Conservation (phyloP, 2,329 filamentous ascomycete species). For the Salinomyces thailandicus region DNA sequence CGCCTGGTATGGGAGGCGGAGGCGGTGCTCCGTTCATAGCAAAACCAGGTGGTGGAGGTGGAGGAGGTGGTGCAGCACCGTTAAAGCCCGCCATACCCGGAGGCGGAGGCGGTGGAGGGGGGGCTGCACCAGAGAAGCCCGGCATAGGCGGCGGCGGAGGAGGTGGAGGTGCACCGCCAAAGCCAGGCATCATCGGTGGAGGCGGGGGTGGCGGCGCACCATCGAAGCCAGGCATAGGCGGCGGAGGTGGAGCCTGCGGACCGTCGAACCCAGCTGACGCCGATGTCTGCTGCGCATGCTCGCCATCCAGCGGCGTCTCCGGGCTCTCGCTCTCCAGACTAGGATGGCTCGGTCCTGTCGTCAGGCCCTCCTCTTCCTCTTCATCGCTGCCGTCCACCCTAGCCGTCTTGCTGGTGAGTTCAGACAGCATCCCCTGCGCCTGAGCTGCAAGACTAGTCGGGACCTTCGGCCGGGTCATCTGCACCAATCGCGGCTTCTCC, state of each 20-base stretch:
- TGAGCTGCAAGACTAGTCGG: constrained; percentile 46
- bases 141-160: constrained; percentile 39
- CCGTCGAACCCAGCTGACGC: constrained; percentile 23
- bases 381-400: constrained; percentile 63
- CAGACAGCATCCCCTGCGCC: constrained; percentile 49
- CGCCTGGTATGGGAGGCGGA: constrained; percentile 37
- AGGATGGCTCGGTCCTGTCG: constrained; percentile 64
- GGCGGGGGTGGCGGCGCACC: constrained; percentile 33
- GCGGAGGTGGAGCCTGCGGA: constrained; percentile 21
- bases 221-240: constrained; percentile 18
- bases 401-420: constrained; percentile 66
- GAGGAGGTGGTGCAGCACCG: constrained; percentile 34
- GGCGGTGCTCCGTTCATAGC: constrained; percentile 35
- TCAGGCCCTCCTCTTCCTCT: constrained; percentile 59
- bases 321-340: constrained; percentile 63
- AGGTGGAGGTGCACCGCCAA: constrained; percentile 32
- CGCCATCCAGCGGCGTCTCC: constrained; percentile 51
- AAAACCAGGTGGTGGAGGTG: constrained; percentile 38
- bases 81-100: constrained; percentile 34
- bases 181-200: constrained; percentile 37
- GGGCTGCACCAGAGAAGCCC: constrained; percentile 34
- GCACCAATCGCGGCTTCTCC: constrained; percentile 69
- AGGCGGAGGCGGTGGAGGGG: constrained; percentile 36
- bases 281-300: constrained; percentile 27
- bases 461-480: constrained; percentile 64